Conservation (phyloP, 2,329 filamentous ascomycete species). For the Epichloe bromicola region DNA sequence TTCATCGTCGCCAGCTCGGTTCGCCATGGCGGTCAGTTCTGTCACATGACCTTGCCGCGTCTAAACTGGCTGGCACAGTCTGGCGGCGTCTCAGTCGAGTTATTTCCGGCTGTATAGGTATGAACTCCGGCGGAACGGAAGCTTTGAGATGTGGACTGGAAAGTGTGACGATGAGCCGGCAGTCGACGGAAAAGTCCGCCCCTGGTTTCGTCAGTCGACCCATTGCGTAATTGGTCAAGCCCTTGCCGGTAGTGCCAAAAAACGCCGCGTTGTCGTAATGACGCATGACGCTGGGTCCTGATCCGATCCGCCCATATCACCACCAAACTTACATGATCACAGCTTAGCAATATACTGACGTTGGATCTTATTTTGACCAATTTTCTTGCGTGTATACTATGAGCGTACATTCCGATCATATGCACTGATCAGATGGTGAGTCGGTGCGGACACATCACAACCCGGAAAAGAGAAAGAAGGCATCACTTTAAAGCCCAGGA, state of each 20-base stretch:
- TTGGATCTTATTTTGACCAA: too few species aligned
- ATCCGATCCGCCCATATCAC: not conserved
- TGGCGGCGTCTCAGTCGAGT: not conserved
- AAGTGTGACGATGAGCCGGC: constrained; percentile 1
- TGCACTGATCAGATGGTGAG: too few species aligned
- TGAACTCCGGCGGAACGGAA: constrained; percentile 9
- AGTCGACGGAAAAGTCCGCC: constrained; percentile 7
- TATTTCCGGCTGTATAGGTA: not conserved
- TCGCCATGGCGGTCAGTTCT: constrained; percentile 1
- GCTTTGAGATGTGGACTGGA: not conserved
- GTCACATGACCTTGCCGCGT: constrained; percentile 3
- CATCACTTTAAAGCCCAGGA: too few species aligned
- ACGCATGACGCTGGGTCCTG: too few species aligned
- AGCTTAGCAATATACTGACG: not conserved
- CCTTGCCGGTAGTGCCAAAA: constrained; percentile 3
- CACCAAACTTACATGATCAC: not conserved
- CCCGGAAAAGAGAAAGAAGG: not conserved
- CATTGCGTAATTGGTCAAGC: constrained; percentile 6
- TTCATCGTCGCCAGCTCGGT: not conserved
- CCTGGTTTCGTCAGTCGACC: constrained; percentile 1
- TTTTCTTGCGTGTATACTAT: too few species aligned
- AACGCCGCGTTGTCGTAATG: not conserved
- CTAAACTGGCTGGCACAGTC: not conserved
- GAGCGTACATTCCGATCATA: too few species aligned
- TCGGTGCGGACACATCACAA: too few species aligned